Evolutionary conservation across 1,284 basidiomycete species (phyloP).

Genomic region (Naganishia liquefaciens): DNA sequence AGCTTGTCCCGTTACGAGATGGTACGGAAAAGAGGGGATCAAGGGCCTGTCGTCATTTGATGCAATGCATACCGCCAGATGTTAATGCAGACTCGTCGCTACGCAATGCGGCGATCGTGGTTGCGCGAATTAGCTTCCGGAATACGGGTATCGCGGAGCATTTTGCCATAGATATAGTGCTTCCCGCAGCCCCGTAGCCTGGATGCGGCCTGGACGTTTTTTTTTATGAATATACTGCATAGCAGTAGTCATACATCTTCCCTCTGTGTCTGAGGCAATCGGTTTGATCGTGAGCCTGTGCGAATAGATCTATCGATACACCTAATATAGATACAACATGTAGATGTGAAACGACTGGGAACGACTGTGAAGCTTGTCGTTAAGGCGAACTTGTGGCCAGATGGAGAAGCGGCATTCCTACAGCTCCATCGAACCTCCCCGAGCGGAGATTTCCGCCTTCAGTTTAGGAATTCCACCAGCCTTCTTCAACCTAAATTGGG

Average conservation of each 20-base stretch:
- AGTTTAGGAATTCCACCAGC: constrained; percentile 32
- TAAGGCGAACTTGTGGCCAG: not conserved
- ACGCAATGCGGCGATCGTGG: not conserved
- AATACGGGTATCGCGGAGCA: not conserved
- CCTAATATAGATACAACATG: constrained; percentile 10
- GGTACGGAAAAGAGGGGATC: too few relatives aligned
- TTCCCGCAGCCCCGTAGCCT: too few relatives aligned
- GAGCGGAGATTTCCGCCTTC: constrained; percentile 1
- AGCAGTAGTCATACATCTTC: too few relatives aligned
- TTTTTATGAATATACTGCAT: too few relatives aligned
- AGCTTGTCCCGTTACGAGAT: too few relatives aligned
- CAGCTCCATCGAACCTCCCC: constrained; percentile 27
- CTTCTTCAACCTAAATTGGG: constrained; percentile 28
- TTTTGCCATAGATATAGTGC: too few relatives aligned
- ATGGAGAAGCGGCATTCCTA: not conserved
- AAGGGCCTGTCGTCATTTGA: not conserved
- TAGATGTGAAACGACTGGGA: too few relatives aligned
- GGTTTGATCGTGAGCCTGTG: too few relatives aligned
- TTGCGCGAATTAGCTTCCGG: constrained; percentile 1
- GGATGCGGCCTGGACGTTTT: too few relatives aligned
- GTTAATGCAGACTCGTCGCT: not conserved
- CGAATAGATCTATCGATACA: not conserved
- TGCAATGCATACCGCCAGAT: not conserved
- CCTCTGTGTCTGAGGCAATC: too few relatives aligned
- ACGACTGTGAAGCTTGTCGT: not conserved